Evolutionary conservation across 78 protist genomes (phyloP), one percentile per base, ranked within the genome.

Genomic region (Pelomyxa schiedti): DNA sequence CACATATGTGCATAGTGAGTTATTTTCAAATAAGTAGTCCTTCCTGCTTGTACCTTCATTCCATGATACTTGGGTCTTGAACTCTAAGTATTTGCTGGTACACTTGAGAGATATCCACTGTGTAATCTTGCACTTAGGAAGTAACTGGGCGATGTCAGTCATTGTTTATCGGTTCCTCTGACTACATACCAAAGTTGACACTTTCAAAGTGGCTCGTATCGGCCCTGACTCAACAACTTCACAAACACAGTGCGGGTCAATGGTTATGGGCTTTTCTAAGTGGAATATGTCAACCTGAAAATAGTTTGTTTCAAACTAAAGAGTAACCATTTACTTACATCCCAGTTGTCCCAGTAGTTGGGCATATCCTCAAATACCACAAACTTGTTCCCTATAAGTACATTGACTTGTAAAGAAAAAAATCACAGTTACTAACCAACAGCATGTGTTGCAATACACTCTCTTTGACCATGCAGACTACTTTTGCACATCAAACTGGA

Each of bases 281-380:
- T 84, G 84, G 32, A 70, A 84, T 8, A 64, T 5, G 1, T 79
- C 80, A 29, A 77, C 69, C 30, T 82, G 83, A 80, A 80, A 69
- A 8, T n/a, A 67, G 72, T 16, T 77, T 26, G 29, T 1, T 66
- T 74, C 39, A 58, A 69, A 32, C 39, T 22, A 53, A 30, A 64
- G 4, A 30, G 35, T 29, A 4, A 30, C 66, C 6, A 70, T 65
- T 7, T 38, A n/a, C n/a, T n/a, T 3, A 78, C 72, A 41, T 83
- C 83, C 93, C 93, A 89, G 7, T 90, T 90, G 37, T 77, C 83
- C 91, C 94, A 90, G 43, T 73, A 88, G 35, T 79, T 35, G 7
- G 85, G 83, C n/a, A 63, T 41, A 32, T 90, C 94, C 3, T 86
- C 88, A 53, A 42, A 80, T 9, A 89, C 16, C 37, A 77, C 85